Conservation (phyloP, 768 basidiomycete species). For the Suillus weaverae region DNA sequence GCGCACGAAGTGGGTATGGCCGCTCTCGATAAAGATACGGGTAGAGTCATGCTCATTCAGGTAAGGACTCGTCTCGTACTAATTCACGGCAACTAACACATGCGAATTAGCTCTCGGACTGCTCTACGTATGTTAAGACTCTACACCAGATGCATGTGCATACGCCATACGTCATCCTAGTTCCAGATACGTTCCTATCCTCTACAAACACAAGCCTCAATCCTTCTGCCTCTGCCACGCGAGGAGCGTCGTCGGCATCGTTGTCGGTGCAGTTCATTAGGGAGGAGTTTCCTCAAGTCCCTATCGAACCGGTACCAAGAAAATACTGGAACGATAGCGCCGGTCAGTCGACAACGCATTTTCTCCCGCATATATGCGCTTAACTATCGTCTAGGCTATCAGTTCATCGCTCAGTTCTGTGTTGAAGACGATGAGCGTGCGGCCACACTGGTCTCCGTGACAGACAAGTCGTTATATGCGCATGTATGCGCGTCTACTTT, state of each 20-base stretch:
- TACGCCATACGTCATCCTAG: slow-evolving; percentile 65
- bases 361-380: not conserved
- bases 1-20: slow-evolving; percentile 87
- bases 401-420: slow-evolving; percentile 75
- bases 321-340: slow-evolving; percentile 85
- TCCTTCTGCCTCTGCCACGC: slow-evolving; percentile 38
- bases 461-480: slow-evolving; percentile 68
- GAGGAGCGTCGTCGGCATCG: slow-evolving; percentile 49
- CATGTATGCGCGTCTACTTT: not conserved
- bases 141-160: slow-evolving; percentile 84
- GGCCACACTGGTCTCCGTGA: slow-evolving; percentile 73
- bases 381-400: slow-evolving; percentile 39
- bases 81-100: slow-evolving; percentile 4
- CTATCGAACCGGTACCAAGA: slow-evolving; percentile 69
- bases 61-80: slow-evolving; percentile 36
- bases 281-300: slow-evolving; percentile 70
- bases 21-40: slow-evolving; percentile 78
- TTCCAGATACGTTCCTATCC: slow-evolving; percentile 81
- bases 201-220: slow-evolving; percentile 46
- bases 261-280: slow-evolving; percentile 69
- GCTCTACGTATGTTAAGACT: slow-evolving; percentile 86
- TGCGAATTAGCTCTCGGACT: slow-evolving; percentile 68
- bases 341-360: slow-evolving; percentile 41
- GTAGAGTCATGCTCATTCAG: slow-evolving; percentile 75
- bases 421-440: slow-evolving; percentile 82